Evolutionary conservation across 163 green algal species (phyloP).

Genomic region (Prototheca wickerhamii): DNA sequence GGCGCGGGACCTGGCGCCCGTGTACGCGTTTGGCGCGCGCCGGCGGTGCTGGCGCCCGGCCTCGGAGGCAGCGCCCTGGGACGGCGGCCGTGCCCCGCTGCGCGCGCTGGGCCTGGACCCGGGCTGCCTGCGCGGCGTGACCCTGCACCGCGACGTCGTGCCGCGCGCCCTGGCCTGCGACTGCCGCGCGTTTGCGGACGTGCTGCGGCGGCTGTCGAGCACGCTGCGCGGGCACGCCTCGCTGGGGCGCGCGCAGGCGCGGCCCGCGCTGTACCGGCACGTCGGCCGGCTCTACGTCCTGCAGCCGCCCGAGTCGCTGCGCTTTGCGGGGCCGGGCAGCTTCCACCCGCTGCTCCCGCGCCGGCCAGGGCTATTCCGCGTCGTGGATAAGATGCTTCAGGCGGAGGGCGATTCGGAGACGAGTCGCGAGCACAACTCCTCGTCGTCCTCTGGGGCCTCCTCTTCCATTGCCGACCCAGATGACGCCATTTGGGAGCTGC

Average conservation of each 20-base stretch:
- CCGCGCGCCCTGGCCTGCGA: constrained; percentile 94
- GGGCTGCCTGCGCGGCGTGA: constrained; percentile 71
- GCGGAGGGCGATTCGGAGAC: not conserved
- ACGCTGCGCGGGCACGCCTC: constrained; percentile 63
- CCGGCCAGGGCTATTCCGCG: constrained; percentile 56
- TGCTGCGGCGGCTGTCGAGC: constrained; percentile 49
- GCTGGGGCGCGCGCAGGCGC: not conserved
- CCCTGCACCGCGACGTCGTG: constrained; percentile 95
- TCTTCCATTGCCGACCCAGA: not conserved
- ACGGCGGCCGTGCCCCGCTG: constrained; percentile 48
- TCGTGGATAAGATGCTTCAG: constrained; percentile 37
- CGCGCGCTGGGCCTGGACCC: constrained; percentile 52
- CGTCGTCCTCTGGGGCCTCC: no score
- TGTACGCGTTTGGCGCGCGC: constrained; percentile 88
- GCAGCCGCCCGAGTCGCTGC: constrained; percentile 49
- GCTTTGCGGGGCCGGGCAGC: constrained; percentile 40
- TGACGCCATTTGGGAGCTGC: constrained; percentile 60
- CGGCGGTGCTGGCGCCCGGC: constrained; percentile 72
- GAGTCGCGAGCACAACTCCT: no score
- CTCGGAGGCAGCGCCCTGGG: no score
- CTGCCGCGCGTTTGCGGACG: constrained; percentile 73
- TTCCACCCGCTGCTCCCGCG: constrained; percentile 77
- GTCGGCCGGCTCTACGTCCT: constrained; percentile 72
- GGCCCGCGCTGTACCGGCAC: not conserved
- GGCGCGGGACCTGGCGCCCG: constrained; percentile 40